Evolutionary conservation across 306 rosid species (phyloP), one percentile per base, ranked within the genome.

Genomic region (Trifolium pratense): DNA sequence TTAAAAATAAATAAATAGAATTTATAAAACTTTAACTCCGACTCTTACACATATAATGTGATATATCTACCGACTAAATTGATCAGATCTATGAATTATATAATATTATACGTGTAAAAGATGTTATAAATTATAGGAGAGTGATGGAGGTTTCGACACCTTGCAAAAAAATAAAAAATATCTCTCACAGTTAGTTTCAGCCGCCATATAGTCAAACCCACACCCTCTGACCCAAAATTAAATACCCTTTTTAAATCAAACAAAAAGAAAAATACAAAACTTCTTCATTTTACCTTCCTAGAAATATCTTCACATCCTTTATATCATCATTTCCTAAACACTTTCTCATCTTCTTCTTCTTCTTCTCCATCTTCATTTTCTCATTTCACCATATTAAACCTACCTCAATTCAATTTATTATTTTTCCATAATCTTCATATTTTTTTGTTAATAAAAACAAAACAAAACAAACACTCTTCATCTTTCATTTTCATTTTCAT

Each of bases 151-250:
- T 5, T 29, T 29, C 6, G 39, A 36, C 39, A 36, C 39, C 39
- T 8, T 36, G 9, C 39, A 1, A 36, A 36, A 36, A 7, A 15
- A 23, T 1, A 58, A 4, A 58, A 59, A 26, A 59, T 13, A 68
- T 74, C 69, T 68, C 15, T 51, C 10, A 12, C 6, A 29, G 32
- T 29, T 29, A 4, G 32, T 5, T 29, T 17, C 42, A 73, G 92
- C 95, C 90, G 94, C 98, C 92, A 83, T 39, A 69, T 73, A 78
- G 90, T 90, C 97, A 86, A 89, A 90, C 78, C 76, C 92, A 86
- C 87, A 81, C 75, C 71, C 62, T 90, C 84, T 86, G 97, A 90
- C 93, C 82, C 23, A 58, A 9, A 66, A 12, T 25, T 25, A 70
- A 16, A 71, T 37, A 18, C 16, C 1, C 9, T 52, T 64, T 15